Percentiles rank a stretch among this genome's conserved stretches.
Evolutionary conservation across 306 rosid genomes (phyloP).

Genomic region (Canavalia gladiata): DNA sequence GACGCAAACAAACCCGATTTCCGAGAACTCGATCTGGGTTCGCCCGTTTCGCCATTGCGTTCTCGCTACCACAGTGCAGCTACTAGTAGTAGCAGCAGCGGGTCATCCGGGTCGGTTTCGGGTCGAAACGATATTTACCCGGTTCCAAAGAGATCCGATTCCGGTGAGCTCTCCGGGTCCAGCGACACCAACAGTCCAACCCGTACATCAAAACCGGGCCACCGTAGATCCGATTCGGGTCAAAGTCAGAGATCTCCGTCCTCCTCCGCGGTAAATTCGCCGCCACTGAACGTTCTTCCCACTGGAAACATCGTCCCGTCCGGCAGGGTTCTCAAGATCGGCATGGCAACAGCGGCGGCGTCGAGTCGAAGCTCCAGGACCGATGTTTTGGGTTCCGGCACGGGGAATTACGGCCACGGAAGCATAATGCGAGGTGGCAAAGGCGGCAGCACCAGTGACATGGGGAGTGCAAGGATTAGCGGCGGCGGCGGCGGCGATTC

Average conservation of each 20-base stretch:
- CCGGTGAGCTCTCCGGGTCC: constrained; percentile 79
- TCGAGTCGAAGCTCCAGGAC: constrained; percentile 60
- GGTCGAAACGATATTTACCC: constrained; percentile 54
- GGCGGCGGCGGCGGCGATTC: constrained; percentile 46
- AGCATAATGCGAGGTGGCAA: constrained; percentile 86
- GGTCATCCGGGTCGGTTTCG: constrained; percentile 76
- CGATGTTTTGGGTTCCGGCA: constrained; percentile 81
- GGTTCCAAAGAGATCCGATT: constrained; percentile 56
- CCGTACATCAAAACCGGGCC: constrained; percentile 57
- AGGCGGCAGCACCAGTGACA: constrained; percentile 38
- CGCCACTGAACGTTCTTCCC: constrained; percentile 67
- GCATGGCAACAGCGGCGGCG: constrained; percentile 49
- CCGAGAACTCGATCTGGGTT: constrained; percentile 85
- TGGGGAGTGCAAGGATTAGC: constrained; percentile 24
- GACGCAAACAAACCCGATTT: constrained; percentile 81
- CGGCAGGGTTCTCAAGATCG: constrained; percentile 69
- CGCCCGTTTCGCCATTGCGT: constrained; percentile 86
- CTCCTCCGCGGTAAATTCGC: constrained; percentile 62
- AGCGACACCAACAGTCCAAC: constrained; percentile 74
- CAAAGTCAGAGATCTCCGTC: constrained; percentile 47
- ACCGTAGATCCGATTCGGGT: constrained; percentile 66
- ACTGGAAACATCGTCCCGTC: constrained; percentile 85
- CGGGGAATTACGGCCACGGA: constrained; percentile 82
- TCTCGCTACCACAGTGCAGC: constrained; percentile 56
- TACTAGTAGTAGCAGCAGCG: constrained; percentile 70